These are phyloP conservation scores for Monosporozyma unispora DNA, from an alignment of 805 yeast species.

Conservation along the genomic window DNA sequence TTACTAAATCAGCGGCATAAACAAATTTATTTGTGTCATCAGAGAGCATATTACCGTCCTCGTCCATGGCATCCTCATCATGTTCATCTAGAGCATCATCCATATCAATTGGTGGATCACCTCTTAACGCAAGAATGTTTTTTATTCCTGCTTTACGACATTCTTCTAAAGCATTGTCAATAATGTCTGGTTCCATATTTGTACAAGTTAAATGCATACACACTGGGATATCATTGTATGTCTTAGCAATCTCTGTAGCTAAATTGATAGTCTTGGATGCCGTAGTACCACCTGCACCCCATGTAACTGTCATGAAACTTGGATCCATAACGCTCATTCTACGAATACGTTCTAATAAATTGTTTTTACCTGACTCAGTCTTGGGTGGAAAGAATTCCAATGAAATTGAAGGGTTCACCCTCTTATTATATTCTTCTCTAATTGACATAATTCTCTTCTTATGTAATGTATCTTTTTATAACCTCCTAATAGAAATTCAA, in stretches of 20 bases:
- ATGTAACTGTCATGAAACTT: slow-evolving; percentile 82
- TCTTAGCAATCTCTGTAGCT: slow-evolving; percentile 67
- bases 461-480: too few relatives aligned
- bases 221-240: slow-evolving; percentile 66
- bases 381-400: slow-evolving; percentile 97
- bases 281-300: slow-evolving; percentile 99
- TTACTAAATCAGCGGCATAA: slow-evolving; percentile 80
- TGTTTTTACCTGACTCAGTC: slow-evolving; percentile 79
- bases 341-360: slow-evolving; percentile 74
- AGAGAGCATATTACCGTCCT: background rate
- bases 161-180: slow-evolving; percentile 65
- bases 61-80: slow-evolving; percentile 35
- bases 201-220: slow-evolving; percentile 96
- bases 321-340: slow-evolving; percentile 88
- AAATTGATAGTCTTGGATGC: slow-evolving; percentile 77
- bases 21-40: slow-evolving; percentile 34
- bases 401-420: slow-evolving; percentile 57
- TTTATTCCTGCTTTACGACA: slow-evolving; percentile 75
- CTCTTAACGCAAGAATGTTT: slow-evolving; percentile 86
- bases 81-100: slow-evolving; percentile 23
- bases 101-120: slow-evolving; percentile 82
- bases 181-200: slow-evolving; percentile 66
- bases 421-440: slow-evolving; percentile 43
- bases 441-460: slow-evolving; percentile 14
- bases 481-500: too few relatives aligned